Evolutionary conservation across 345 rosid genomes (phyloP).

Genomic region (Ailanthus altissimus): DNA sequence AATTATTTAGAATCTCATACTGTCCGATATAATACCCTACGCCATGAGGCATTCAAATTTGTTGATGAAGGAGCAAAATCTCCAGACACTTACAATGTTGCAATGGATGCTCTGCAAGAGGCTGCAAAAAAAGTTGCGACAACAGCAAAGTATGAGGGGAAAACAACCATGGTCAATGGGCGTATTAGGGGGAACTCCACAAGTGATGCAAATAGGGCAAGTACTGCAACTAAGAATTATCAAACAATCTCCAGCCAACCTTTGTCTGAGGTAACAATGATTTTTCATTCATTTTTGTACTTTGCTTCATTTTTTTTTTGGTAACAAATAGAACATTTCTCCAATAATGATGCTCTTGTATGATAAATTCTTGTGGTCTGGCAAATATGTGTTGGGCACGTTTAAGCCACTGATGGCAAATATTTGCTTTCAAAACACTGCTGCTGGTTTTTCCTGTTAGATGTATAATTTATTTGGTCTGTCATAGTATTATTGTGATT

Average conservation of each 20-base stretch:
- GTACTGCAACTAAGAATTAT: slow-evolving; percentile 8
- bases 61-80: slow-evolving; percentile 45
- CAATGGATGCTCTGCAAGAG: slow-evolving; percentile 42
- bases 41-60: slow-evolving; percentile 48
- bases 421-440: neutral
- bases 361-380: slow-evolving; percentile 1
- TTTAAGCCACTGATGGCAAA: neutral
- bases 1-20: slow-evolving; percentile 47
- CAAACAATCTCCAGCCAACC: slow-evolving; percentile 25
- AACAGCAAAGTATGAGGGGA: slow-evolving; percentile 38
- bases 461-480: neutral
- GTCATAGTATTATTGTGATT: neutral
- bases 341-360: neutral
- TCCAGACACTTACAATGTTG: slow-evolving; percentile 35
- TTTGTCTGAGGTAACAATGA: slow-evolving; percentile 37
- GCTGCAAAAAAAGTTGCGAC: slow-evolving; percentile 42
- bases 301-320: neutral
- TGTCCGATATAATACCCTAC: slow-evolving; percentile 47
- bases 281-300: neutral
- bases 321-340: neutral
- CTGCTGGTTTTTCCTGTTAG: neutral
- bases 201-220: slow-evolving; percentile 23
- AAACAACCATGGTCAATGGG: slow-evolving; percentile 28
- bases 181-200: slow-evolving; percentile 25
- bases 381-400: neutral